A percentile compares a stretch with the other conserved stretches of the same genome.
phyloP scores from a whole-genome alignment of 495 filamentous ascomycete genomes.

The Filosporella fistucella region DNA sequence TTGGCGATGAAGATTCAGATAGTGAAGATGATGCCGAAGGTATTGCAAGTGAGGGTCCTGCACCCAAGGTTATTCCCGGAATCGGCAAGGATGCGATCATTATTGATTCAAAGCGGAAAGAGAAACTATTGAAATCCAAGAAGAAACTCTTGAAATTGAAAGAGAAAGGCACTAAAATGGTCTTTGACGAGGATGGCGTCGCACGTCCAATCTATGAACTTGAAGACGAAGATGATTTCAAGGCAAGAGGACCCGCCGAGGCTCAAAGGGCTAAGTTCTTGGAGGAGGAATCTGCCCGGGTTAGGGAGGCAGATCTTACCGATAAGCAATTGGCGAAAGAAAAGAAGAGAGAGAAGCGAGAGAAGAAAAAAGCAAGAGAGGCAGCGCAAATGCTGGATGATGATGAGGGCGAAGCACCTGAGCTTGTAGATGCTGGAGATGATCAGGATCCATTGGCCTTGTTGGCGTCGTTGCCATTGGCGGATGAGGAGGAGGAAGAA shows the following conservation, averaged over 20 bases:
- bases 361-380: constrained; percentile 79
- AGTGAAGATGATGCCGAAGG: constrained; percentile 31
- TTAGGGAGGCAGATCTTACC: constrained; percentile 69
- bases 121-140: constrained; percentile 90
- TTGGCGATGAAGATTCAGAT: constrained; percentile 42
- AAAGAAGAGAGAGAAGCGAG: constrained; percentile 80
- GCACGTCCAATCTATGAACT: constrained; percentile 84
- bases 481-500: constrained; percentile 29
- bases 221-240: constrained; percentile 76
- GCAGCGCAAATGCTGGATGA: constrained; percentile 33
- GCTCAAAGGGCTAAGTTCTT: constrained; percentile 73
- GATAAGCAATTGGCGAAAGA: constrained; percentile 78
- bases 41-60: constrained; percentile 21
- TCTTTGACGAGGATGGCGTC: constrained; percentile 90
- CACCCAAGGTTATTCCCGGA: constrained; percentile 42
- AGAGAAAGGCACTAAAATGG: constrained; percentile 72
- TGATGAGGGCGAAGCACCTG: constrained; percentile 38
- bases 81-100: constrained; percentile 62
- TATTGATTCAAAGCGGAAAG: constrained; percentile 87
- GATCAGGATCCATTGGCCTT: constrained; percentile 45
- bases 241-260: constrained; percentile 65
- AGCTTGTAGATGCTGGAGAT: constrained; percentile 31
- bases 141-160: constrained; percentile 89
- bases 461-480: constrained; percentile 42
- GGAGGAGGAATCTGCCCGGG: constrained; percentile 63